Evolutionary conservation across 2,329 filamentous ascomycete species (phyloP), one percentile per base, ranked within the genome.

Genomic region (Cladorrhinum sp.): DNA sequence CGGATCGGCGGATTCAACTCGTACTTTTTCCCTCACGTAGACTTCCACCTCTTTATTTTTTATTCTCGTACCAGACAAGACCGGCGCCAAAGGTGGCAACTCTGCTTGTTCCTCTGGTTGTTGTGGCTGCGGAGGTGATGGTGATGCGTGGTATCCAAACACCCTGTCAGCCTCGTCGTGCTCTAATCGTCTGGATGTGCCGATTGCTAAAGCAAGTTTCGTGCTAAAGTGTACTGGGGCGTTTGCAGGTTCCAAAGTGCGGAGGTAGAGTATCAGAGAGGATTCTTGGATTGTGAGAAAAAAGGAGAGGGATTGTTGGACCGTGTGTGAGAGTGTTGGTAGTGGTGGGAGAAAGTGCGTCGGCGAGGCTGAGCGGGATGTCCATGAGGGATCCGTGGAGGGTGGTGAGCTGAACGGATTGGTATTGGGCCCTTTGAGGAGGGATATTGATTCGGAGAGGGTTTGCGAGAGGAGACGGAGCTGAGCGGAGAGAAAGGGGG

Each of bases 1-100:
- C 1, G 93, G 93, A 73, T 98, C 93, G 58, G 92, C 91, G 69
- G 86, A 93, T 74, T 96, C 93, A 1, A 97, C 88, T 45, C 90
- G 83, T 3, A 96, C 85, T 77, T 97, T 97, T 73, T 97, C 93
- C 66, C 88, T 86, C 50, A 98, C 93, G 65, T 86, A 88, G 2
- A 97, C 92, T 63, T 95, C 86, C 2, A 86, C 81, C 3, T 84
- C 83, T 13, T 77, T 78, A 10, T 59, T 59, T 20, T 24, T 50
- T 36, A 12, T 52, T 24, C 55, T 57, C 22, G 59, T 45, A n/a
- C 65, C 59, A 2, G 61, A 66, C 0, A 64, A 51, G 2, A 32
- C 25, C 20, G 58, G 56, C 4, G n/a, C 36, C 48, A 51, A 20
- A 25, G 62, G 24, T 50, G 54, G 27, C 3, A 45, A 18, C 41